A percentile compares a stretch with the other conserved stretches of the same genome.
These are phyloP conservation scores for Colletotrichum sp. DNA, from an alignment of 2,329 filamentous ascomycete species.

Conservation along the genomic window DNA sequence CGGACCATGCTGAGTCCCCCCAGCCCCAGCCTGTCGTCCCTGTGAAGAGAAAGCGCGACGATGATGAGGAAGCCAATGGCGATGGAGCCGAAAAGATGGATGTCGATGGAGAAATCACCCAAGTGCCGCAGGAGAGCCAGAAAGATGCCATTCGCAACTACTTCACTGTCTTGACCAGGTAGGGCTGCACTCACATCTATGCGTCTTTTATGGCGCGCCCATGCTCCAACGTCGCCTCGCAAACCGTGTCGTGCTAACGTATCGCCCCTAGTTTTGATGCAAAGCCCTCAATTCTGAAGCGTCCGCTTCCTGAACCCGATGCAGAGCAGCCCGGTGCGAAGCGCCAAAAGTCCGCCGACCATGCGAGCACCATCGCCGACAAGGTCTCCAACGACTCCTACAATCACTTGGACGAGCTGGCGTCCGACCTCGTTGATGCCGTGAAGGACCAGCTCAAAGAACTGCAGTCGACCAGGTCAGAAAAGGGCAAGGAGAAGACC, in stretches of 20 bases:
- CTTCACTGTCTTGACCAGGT: constrained; percentile 42
- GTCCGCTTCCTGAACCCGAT: constrained; percentile 49
- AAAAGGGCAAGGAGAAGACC: constrained; percentile 31
- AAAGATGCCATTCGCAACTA: constrained; percentile 42
- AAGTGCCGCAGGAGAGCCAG: constrained; percentile 25
- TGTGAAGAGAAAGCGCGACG: constrained; percentile 65
- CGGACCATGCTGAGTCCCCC: constrained; percentile 31
- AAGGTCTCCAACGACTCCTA: constrained; percentile 59
- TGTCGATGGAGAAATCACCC: constrained; percentile 27
- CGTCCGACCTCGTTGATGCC: constrained; percentile 58
- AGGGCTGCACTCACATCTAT: constrained; percentile 21
- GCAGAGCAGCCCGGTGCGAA: constrained; percentile 61
- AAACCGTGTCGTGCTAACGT: constrained; percentile 29
- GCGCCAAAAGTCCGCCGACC: constrained; percentile 61
- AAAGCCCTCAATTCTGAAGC: constrained; percentile 58
- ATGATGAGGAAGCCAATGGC: constrained; percentile 38
- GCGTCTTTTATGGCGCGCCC: neutral
- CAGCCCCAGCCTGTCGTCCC: constrained; percentile 37
- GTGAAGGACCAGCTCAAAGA: constrained; percentile 53
- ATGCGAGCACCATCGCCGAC: constrained; percentile 49
- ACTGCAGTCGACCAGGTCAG: constrained; percentile 37
- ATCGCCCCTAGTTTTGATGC: constrained; percentile 54
- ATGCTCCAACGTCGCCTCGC: neutral
- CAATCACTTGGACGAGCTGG: constrained; percentile 67
- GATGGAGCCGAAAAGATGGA: constrained; percentile 26